These are phyloP conservation scores for Coemansia sp. DNA, from an alignment of 192 early-diverging fungal genomes.

Conservation along the genomic window DNA sequence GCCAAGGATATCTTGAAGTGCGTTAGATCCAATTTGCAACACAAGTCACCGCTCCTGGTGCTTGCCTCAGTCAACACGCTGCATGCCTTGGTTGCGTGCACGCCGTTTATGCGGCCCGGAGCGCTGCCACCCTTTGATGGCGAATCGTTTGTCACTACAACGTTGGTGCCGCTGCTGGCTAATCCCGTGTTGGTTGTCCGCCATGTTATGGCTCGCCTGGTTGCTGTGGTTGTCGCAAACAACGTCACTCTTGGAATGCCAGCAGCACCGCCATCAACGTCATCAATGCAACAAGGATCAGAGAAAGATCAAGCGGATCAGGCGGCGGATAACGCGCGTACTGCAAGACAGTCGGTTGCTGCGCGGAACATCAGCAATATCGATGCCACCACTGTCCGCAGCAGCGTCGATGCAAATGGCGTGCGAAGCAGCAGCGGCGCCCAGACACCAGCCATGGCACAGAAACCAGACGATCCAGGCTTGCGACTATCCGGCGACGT, in stretches of 20 bases:
- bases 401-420: conserved; percentile 11
- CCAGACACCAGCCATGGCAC: background rate
- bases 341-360: background rate
- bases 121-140: conserved; percentile 16
- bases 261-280: background rate
- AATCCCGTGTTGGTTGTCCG: conserved; percentile 35
- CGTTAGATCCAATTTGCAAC: conserved; percentile 62
- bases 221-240: conserved; percentile 34
- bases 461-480: background rate
- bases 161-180: conserved; percentile 23
- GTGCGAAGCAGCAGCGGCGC: no score
- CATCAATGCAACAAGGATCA: background rate
- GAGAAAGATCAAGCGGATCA: background rate
- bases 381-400: conserved; percentile 6
- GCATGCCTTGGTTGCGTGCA: conserved; percentile 25
- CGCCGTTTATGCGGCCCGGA: conserved; percentile 12
- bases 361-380: background rate
- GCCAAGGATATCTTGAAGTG: conserved; percentile 72
- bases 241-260: background rate
- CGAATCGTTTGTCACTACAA: conserved; percentile 15
- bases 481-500: background rate
- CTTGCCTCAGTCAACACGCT: conserved; percentile 23
- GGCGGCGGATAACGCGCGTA: background rate
- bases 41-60: conserved; percentile 63
- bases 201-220: conserved; percentile 23